Percentiles rank a stretch among this genome's conserved stretches.
Conservation (phyloP, 805 yeast species). For the Candida stauntonica region DNA sequence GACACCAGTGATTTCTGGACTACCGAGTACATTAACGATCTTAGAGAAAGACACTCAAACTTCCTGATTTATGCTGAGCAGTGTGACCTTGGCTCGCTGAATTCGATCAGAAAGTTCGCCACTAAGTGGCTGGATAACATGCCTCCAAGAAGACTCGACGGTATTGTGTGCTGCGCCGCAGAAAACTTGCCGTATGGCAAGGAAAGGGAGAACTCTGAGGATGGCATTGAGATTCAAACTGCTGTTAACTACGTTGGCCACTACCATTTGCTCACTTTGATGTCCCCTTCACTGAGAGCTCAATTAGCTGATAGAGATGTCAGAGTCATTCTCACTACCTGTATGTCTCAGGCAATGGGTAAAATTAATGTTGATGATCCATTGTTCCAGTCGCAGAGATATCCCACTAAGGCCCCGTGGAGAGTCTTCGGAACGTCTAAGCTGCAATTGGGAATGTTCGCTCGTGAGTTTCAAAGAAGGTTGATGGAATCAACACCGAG, state of each 20-base stretch:
- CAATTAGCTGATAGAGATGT: slow-evolving; percentile 97
- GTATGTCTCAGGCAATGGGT: slow-evolving; percentile 75
- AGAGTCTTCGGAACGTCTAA: slow-evolving; percentile 79
- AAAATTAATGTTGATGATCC: slow-evolving; percentile 58
- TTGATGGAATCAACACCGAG: slow-evolving; percentile 55
- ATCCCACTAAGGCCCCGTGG: slow-evolving; percentile 65
- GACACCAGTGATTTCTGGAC: slow-evolving; percentile 67
- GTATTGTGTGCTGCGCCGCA: slow-evolving; percentile 83
- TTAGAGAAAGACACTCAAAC: slow-evolving; percentile 67
- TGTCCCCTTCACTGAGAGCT: slow-evolving; percentile 78
- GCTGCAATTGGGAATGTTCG: slow-evolving; percentile 68
- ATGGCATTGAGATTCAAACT: slow-evolving; percentile 84
- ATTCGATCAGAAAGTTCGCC: slow-evolving; percentile 82
- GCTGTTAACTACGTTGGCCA: slow-evolving; percentile 81
- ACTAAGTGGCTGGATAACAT: slow-evolving; percentile 89
- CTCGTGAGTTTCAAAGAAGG: slow-evolving; percentile 71
- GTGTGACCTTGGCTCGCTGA: slow-evolving; percentile 72
- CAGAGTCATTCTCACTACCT: slow-evolving; percentile 71
- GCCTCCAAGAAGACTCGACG: slow-evolving; percentile 90
- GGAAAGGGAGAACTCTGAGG: slow-evolving; percentile 61
- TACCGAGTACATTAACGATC: slow-evolving; percentile 71
- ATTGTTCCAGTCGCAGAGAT: slow-evolving; percentile 54
- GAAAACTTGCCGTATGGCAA: slow-evolving; percentile 69
- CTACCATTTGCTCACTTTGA: slow-evolving; percentile 70
- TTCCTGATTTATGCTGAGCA: slow-evolving; percentile 84